phyloP scores from a whole-genome alignment of 176 grass and related monocot genomes.

The Otatea glauca region DNA sequence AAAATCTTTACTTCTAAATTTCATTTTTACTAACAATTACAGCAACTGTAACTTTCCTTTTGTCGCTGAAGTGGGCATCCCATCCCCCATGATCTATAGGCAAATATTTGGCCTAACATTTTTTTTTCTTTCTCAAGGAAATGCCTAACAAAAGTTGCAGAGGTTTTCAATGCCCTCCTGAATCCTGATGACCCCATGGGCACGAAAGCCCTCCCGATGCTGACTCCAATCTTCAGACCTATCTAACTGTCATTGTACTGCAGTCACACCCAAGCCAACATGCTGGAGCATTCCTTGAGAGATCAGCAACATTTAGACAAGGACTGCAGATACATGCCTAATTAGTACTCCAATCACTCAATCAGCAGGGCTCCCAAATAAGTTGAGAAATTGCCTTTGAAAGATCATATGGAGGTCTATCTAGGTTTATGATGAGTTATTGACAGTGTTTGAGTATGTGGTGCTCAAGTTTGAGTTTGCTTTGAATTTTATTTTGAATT shows the following conservation, averaged over 20 bases:
- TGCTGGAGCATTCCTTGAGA: constrained; percentile 22
- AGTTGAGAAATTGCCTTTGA: constrained; percentile 37
- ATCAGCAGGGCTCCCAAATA: constrained; percentile 10
- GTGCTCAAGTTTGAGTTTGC: too few species aligned
- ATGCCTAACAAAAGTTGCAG: too few species aligned
- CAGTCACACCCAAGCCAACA: background rate
- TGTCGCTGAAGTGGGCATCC: background rate
- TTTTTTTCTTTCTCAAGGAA: too few species aligned
- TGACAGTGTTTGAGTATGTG: too few species aligned
- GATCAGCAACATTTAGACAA: constrained; percentile 8
- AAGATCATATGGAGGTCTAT: too few species aligned
- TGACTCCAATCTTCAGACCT: constrained; percentile 7
- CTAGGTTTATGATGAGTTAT: too few species aligned
- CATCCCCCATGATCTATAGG: too few species aligned
- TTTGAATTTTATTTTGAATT: too few species aligned
- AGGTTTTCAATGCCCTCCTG: background rate
- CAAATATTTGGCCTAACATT: too few species aligned
- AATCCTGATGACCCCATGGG: background rate
- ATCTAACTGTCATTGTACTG: background rate
- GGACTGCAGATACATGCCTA: constrained; percentile 16
- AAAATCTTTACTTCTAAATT: background rate
- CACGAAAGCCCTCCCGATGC: background rate
- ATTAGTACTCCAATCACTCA: background rate
- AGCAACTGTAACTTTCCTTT: background rate
- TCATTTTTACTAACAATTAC: background rate